Percentiles rank a stretch among this genome's conserved stretches.
phyloP scores from a whole-genome alignment of 2,329 filamentous ascomycete genomes.

The Pseudogymnoascus sp. region DNA sequence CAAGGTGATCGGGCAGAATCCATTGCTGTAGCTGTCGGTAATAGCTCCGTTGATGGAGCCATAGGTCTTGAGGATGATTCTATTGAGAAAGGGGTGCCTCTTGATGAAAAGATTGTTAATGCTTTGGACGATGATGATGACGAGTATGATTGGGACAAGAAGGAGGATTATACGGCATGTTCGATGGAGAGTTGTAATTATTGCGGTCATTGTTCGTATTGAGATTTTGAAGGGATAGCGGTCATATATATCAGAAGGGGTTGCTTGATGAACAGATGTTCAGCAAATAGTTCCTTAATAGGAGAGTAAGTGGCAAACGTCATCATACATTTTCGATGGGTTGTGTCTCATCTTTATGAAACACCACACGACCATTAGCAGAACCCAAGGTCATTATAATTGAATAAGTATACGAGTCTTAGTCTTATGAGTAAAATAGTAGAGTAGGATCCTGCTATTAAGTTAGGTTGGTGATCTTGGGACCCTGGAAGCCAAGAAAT shows the following conservation, averaged over 20 bases:
- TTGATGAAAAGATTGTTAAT: neutral
- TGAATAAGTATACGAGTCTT: too few relatives aligned
- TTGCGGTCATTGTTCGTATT: conserved; percentile 30
- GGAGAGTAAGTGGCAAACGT: too few relatives aligned
- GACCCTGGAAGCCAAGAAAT: too few relatives aligned
- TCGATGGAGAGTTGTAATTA: conserved; percentile 31
- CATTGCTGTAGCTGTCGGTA: conserved; percentile 10
- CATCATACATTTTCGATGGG: too few relatives aligned
- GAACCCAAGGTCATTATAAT: too few relatives aligned
- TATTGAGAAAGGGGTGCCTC: neutral
- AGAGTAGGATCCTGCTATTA: too few relatives aligned
- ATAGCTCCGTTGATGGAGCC: conserved; percentile 18
- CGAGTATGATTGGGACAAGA: conserved; percentile 17
- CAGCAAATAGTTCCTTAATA: neutral
- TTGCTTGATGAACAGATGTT: neutral
- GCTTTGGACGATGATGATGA: conserved; percentile 9
- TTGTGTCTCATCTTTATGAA: too few relatives aligned
- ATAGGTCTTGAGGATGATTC: conserved; percentile 13
- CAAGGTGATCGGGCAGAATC: conserved; percentile 12
- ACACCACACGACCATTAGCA: too few relatives aligned
- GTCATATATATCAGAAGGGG: neutral
- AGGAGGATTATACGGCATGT: conserved; percentile 32
- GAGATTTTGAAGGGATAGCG: conserved; percentile 8
- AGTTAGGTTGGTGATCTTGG: too few relatives aligned
- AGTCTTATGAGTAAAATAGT: too few relatives aligned